A percentile compares a stretch with the other conserved stretches of the same genome.
Conservation (phyloP, 1,284 basidiomycete species). For the Coniophora puteana region DNA sequence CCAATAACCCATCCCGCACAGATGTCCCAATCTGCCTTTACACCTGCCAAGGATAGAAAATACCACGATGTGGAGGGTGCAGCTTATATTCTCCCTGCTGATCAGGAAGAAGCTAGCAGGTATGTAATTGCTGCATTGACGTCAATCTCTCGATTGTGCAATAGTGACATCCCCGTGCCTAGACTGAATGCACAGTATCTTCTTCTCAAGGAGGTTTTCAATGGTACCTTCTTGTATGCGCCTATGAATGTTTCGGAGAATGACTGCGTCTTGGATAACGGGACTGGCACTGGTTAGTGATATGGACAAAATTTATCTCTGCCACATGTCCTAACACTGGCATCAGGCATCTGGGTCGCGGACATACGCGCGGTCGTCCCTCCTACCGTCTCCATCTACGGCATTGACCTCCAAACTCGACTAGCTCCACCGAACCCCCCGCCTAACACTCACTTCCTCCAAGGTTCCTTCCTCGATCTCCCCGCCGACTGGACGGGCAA, state of each 20-base stretch:
- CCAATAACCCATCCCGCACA: too few species aligned
- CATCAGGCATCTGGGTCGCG: conserved; percentile 20
- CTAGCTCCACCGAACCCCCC: too few species aligned
- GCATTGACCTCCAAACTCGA: conserved; percentile 17
- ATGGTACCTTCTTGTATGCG: conserved; percentile 17
- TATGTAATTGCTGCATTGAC: conserved; percentile 3
- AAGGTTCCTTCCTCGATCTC: too few species aligned
- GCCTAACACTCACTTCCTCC: too few species aligned
- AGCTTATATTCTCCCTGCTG: conserved; percentile 24
- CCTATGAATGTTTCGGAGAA: conserved; percentile 12
- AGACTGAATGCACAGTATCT: conserved; percentile 12
- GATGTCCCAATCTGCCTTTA: too few species aligned
- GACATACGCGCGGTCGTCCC: conserved; percentile 13
- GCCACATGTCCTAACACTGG: not conserved
- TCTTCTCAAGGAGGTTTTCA: conserved; percentile 12
- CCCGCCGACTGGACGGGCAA: conserved; percentile 21
- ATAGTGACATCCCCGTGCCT: too few species aligned
- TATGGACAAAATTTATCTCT: not conserved
- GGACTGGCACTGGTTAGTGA: conserved; percentile 18
- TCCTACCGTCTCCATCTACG: conserved; percentile 15
- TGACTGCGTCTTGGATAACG: conserved; percentile 21
- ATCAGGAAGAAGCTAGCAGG: conserved; percentile 23
- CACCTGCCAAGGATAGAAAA: too few species aligned
- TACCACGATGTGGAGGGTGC: too few species aligned
- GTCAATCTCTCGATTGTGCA: too few species aligned